Evolutionary conservation across 1,284 basidiomycete genomes (phyloP).

Genomic region (Ceraceosorus guamensis): DNA sequence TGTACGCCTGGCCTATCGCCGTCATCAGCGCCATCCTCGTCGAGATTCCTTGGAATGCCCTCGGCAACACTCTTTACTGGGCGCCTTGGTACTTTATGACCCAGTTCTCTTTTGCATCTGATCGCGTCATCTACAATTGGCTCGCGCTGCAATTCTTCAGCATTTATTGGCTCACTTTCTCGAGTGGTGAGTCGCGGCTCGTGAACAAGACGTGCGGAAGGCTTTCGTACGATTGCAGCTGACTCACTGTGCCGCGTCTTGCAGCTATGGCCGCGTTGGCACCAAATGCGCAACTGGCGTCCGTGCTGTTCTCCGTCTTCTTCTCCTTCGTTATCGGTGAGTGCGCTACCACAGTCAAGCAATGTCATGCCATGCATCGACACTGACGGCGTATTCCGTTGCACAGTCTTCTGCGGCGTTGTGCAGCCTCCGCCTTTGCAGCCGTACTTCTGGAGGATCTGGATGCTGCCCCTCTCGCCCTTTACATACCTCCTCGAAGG

Average conservation of each 20-base stretch:
- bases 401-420: constrained; percentile 59
- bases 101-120: constrained; percentile 15
- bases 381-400: too few species aligned
- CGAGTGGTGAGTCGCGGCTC: too few species aligned
- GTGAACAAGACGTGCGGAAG: too few species aligned
- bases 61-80: constrained; percentile 40
- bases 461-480: constrained; percentile 60
- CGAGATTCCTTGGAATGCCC: constrained; percentile 44
- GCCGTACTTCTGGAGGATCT: constrained; percentile 27
- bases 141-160: constrained; percentile 36
- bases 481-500: constrained; percentile 57
- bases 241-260: too few species aligned
- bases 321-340: constrained; percentile 60
- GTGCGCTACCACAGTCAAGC: too few species aligned
- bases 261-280: constrained; percentile 63
- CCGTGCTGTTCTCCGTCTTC: constrained; percentile 60
- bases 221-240: too few species aligned
- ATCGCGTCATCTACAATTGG: constrained; percentile 20
- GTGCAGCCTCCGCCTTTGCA: constrained; percentile 36
- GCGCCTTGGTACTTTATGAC: constrained; percentile 36
- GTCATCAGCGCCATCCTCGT: constrained; percentile 49
- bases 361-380: too few species aligned
- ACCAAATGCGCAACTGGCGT: constrained; percentile 62
- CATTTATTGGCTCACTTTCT: constrained; percentile 57
- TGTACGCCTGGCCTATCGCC: constrained; percentile 75